Conservation (phyloP, 2,329 filamentous ascomycete genomes). For the Colletotrichum filicis region DNA sequence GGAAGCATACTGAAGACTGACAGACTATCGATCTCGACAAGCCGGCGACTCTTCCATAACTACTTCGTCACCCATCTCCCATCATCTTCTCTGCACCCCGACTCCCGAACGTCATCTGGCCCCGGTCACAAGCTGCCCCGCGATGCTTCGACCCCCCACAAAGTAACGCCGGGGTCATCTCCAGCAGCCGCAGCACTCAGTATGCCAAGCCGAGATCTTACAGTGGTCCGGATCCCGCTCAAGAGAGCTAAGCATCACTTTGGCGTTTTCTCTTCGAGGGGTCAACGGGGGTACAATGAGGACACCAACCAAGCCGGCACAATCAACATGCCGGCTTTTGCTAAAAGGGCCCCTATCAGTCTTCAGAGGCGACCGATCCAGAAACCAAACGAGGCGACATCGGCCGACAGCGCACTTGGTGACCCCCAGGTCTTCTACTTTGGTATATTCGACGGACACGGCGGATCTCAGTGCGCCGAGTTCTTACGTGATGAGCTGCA, state of each 20-base stretch:
- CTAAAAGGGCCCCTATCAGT: constrained; percentile 80
- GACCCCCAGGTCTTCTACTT: constrained; percentile 99
- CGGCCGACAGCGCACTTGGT: constrained; percentile 81
- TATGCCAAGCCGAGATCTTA: constrained; percentile 78
- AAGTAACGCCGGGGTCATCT: constrained; percentile 61
- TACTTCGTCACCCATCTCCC: constrained; percentile 98
- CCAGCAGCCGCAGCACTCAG: constrained; percentile 70
- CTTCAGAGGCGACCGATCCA: constrained; percentile 57
- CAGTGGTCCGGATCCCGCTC: constrained; percentile 93
- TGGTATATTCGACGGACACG: constrained; percentile 95
- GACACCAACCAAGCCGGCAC: constrained; percentile 95
- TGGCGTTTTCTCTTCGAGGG: constrained; percentile 81
- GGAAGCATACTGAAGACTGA: not conserved
- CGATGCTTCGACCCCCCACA: constrained; percentile 84
- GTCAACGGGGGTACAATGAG: constrained; percentile 90
- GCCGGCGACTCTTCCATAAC: constrained; percentile 79
- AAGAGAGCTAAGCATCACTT: constrained; percentile 97
- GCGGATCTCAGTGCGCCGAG: constrained; percentile 86
- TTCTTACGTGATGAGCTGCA: constrained; percentile 89
- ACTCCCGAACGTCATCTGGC: constrained; percentile 72
- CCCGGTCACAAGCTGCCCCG: constrained; percentile 89
- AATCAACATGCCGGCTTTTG: constrained; percentile 92
- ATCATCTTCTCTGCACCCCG: constrained; percentile 91
- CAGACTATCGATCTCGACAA: not conserved
- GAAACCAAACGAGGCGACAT: constrained; percentile 69